Conservation (phyloP, 140 eudicot species). For the Anethum foeniculum region DNA sequence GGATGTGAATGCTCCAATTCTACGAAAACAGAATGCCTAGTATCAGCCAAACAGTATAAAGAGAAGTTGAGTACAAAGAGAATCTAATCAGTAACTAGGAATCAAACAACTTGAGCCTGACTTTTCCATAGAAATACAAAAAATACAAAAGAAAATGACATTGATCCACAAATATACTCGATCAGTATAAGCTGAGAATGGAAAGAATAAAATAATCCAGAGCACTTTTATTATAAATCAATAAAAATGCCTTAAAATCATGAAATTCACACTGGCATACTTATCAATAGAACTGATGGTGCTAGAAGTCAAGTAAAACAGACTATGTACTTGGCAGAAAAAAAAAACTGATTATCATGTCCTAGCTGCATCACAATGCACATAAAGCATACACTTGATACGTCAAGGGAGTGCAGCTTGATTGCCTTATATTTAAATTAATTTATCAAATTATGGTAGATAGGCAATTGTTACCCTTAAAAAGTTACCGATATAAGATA, state of each 20-base stretch:
- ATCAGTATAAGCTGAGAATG: not conserved
- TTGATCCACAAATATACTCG: not conserved
- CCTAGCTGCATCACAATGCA: not conserved
- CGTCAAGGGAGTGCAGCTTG: not conserved
- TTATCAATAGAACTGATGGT: not conserved
- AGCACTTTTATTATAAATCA: not conserved
- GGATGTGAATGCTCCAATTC: constrained; percentile 44
- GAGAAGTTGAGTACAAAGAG: not conserved
- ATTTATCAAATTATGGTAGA: not conserved
- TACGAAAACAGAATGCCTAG: constrained; percentile 20
- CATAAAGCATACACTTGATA: not conserved
- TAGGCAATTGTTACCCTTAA: not conserved
- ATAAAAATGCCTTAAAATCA: not conserved
- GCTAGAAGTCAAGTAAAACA: not conserved
- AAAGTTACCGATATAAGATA: not conserved
- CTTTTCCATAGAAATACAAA: not conserved
- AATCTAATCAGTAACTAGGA: not conserved
- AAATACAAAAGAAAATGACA: not conserved
- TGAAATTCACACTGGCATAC: not conserved
- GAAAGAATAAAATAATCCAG: not conserved
- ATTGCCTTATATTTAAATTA: not conserved
- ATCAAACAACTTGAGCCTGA: not conserved
- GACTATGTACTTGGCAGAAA: not conserved
- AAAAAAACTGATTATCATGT: not conserved
- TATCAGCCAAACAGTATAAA: constrained; percentile 22